A percentile compares a stretch with the other conserved stretches of the same genome.
Evolutionary conservation across 371 early-diverging fungal species (phyloP).

Genomic region (Apophysomyces variabilis): DNA sequence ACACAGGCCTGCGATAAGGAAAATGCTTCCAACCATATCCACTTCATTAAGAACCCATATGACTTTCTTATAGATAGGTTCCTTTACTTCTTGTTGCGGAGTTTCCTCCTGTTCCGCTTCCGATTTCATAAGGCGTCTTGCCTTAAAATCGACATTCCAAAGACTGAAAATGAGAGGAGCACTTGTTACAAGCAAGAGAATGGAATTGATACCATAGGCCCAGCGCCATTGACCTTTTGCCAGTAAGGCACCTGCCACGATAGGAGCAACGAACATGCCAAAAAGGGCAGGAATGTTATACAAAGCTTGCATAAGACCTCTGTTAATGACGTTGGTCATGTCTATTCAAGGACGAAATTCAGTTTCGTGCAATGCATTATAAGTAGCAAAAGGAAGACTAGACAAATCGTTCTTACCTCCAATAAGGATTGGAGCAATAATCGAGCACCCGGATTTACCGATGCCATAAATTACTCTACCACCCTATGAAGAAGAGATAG

Average conservation of each 20-base stretch:
- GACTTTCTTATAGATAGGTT: conserved; percentile 6
- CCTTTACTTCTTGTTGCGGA: background rate
- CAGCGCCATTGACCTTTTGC: conserved; percentile 29
- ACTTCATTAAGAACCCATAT: conserved; percentile 40
- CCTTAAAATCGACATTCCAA: conserved; percentile 28
- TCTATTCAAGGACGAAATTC: conserved; percentile 20
- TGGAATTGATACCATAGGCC: conserved; percentile 29
- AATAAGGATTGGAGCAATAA: conserved; percentile 41
- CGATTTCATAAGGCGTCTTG: conserved; percentile 2
- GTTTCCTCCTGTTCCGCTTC: background rate
- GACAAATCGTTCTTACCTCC: conserved; percentile 29
- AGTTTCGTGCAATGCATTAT: background rate
- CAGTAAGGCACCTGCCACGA: conserved; percentile 30
- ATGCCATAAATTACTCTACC: conserved; percentile 41
- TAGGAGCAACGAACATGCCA: conserved; percentile 34
- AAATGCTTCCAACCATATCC: conserved; percentile 47
- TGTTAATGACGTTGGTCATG: conserved; percentile 36
- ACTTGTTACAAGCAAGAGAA: conserved; percentile 33
- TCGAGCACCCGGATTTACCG: conserved; percentile 37
- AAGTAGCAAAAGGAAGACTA: background rate
- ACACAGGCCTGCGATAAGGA: conserved; percentile 39
- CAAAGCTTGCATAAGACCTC: conserved; percentile 44
- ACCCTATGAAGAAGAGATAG: conserved; percentile 23
- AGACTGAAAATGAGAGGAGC: conserved; percentile 23
- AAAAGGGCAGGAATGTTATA: conserved; percentile 37